Evolutionary conservation across 345 rosid genomes (phyloP), one percentile per base, ranked within the genome.

Genomic region (Aurinia saxatilis): DNA sequence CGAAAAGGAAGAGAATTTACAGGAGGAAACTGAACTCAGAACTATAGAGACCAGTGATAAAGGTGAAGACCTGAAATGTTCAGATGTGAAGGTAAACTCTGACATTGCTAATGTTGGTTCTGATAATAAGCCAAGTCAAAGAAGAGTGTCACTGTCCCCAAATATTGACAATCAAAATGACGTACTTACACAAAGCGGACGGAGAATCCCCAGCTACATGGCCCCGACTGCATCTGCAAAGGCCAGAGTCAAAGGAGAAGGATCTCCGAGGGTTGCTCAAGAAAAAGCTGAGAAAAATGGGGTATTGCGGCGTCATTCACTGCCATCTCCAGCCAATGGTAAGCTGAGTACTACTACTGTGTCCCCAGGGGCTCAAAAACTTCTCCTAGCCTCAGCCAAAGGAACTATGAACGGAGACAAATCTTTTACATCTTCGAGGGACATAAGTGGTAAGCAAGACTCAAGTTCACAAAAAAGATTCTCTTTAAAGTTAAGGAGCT

Each of bases 171-270:
- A 57, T 53, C 75, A 75, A 72, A 83, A 80, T 72, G 75, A 78
- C 14, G 86, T 61, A 29, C 30, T 60, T 23, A 59, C 63, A 8
- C 83, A 70, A 49, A 78, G 74, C 64, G 65, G 75, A 7, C 66
- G 80, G n/a, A 88, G 78, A 67, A 65, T 75, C 55, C 96, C 91
- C 4, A 82, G 95, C 74, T 91, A 88, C 72, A 91, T 85, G 98
- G 87, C 88, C 35, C 86, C 91, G 3, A 91, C 96, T 60, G 82
- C 78, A 75, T 88, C 96, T 73, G 85, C 83, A 23, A 90, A 80
- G 75, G 95, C 95, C 50, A 90, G 78, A 75, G 72, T 83, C 35
- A 79, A 77, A 68, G 87, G 74, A 67, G 88, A 87, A 69, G 82
- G 74, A 48, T 79, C 95, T 37, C 79, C 88, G 4, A 34, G 75